Evolutionary conservation across 345 rosid genomes (phyloP).

Genomic region (Reutealis trisperma): DNA sequence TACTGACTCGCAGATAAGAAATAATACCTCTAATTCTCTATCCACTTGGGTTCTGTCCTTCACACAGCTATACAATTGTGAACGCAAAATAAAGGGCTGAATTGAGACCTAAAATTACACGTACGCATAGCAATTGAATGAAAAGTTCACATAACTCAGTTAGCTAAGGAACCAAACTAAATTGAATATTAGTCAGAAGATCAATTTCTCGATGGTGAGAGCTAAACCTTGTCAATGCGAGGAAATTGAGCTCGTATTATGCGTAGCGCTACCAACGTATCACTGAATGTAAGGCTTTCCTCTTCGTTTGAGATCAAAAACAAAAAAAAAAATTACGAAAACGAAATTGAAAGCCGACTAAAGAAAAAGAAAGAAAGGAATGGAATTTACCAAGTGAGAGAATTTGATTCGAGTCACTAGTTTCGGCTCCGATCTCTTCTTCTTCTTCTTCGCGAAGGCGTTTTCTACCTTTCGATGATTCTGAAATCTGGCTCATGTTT

Average conservation of each 20-base stretch:
- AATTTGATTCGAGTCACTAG: constrained; percentile 27
- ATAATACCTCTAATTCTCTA: constrained; percentile 73
- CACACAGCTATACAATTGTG: constrained; percentile 85
- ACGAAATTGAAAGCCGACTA: neutral
- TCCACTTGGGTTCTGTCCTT: constrained; percentile 84
- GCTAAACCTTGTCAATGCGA: constrained; percentile 61
- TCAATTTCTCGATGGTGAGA: neutral
- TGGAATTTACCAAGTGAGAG: constrained; percentile 19
- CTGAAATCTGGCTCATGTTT: constrained; percentile 2
- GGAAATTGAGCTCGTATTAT: constrained; percentile 97
- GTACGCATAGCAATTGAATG: neutral
- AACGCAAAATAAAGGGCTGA: constrained; percentile 78
- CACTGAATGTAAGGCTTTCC: constrained; percentile 74
- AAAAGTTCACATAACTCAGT: no score
- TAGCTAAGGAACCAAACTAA: neutral
- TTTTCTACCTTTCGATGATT: constrained; percentile 8
- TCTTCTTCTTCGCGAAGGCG: constrained; percentile 17
- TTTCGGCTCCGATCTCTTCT: constrained; percentile 27
- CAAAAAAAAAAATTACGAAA: neutral
- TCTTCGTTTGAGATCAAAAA: constrained; percentile 34
- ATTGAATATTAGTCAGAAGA: neutral
- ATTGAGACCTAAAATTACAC: constrained; percentile 48
- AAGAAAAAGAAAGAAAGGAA: neutral
- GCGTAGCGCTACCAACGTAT: constrained; percentile 76
- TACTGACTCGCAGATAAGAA: neutral